Percentiles rank a stretch among this genome's conserved stretches.
These are phyloP conservation scores for Daedalea quercina DNA, from an alignment of 768 basidiomycete species.

Conservation along the genomic window DNA sequence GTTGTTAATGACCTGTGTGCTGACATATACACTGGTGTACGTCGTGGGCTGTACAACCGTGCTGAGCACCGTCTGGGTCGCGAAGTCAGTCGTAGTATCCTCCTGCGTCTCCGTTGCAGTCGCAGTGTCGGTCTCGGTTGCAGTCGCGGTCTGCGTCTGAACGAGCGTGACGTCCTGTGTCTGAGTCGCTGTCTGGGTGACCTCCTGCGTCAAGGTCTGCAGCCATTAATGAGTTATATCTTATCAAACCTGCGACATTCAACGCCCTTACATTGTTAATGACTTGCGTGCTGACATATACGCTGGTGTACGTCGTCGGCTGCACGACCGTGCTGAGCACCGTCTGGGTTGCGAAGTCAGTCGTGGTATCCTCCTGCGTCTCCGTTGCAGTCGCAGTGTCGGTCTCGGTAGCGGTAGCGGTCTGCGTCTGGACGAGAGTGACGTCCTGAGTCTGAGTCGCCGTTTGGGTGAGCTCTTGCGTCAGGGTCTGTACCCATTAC, in stretches of 20 bases:
- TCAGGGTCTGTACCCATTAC: no score
- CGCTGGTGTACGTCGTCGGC: slow-evolving; percentile 51
- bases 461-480: slow-evolving; percentile 51
- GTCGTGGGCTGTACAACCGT: slow-evolving; percentile 54
- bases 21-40: slow-evolving; percentile 42
- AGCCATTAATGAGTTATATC: slow-evolving; percentile 3
- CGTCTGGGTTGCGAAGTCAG: slow-evolving; percentile 49
- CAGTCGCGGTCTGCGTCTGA: slow-evolving; percentile 28
- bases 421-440: slow-evolving; percentile 46
- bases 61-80: slow-evolving; percentile 36
- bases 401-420: slow-evolving; percentile 28
- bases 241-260: neutral
- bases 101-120: slow-evolving; percentile 52
- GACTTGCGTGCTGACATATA: slow-evolving; percentile 47
- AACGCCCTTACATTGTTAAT: slow-evolving; percentile 47
- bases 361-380: slow-evolving; percentile 40
- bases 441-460: slow-evolving; percentile 55
- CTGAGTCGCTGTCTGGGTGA: slow-evolving; percentile 55
- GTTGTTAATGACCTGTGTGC: slow-evolving; percentile 51
- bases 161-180: slow-evolving; percentile 36
- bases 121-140: slow-evolving; percentile 24
- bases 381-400: slow-evolving; percentile 26
- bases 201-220: slow-evolving; percentile 38
- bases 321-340: slow-evolving; percentile 43
- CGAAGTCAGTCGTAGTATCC: slow-evolving; percentile 45